These are phyloP conservation scores for Clavispora vitiphila DNA, from an alignment of 805 yeast genomes.

Conservation along the genomic window DNA sequence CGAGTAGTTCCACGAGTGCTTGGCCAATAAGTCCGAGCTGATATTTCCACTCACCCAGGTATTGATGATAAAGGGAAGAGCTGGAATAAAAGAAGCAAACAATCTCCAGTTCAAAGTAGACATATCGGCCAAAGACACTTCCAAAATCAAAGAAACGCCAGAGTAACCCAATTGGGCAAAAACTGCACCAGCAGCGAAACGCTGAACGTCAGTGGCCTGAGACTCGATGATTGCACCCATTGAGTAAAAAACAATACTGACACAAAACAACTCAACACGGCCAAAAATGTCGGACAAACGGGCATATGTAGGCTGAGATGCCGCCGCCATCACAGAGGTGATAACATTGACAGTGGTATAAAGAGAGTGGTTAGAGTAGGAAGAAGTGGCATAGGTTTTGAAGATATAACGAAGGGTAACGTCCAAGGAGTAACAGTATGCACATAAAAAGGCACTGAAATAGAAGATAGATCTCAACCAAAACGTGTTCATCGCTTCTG, in stretches of 20 bases:
- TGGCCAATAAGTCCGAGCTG: conserved; percentile 30
- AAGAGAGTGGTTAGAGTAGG: conserved; percentile 51
- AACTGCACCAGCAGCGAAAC: conserved; percentile 64
- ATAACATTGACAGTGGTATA: conserved; percentile 56
- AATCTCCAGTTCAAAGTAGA: conserved; percentile 71
- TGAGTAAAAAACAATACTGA: conserved; percentile 50
- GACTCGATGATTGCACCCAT: conserved; percentile 63
- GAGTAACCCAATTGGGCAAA: conserved; percentile 47
- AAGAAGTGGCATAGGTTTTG: conserved; percentile 51
- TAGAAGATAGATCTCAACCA: conserved; percentile 39
- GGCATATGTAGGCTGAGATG: conserved; percentile 61
- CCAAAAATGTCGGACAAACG: conserved; percentile 66
- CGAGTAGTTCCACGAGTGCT: conserved; percentile 62
- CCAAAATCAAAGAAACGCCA: conserved; percentile 54
- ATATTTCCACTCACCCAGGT: conserved; percentile 74
- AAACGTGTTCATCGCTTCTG: conserved; percentile 31
- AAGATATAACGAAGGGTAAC: conserved; percentile 43
- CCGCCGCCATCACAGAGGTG: conserved; percentile 58
- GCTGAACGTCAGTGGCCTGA: conserved; percentile 51
- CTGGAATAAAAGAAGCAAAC: conserved; percentile 57
- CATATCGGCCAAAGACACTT: conserved; percentile 60
- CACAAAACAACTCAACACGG: conserved; percentile 46
- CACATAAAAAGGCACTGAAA: conserved; percentile 46
- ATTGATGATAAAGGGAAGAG: conserved; percentile 69
- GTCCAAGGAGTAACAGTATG: conserved; percentile 60